These are phyloP conservation scores for Basipetospora chlamydospora DNA, from an alignment of 2,329 filamentous ascomycete species.

Conservation along the genomic window DNA sequence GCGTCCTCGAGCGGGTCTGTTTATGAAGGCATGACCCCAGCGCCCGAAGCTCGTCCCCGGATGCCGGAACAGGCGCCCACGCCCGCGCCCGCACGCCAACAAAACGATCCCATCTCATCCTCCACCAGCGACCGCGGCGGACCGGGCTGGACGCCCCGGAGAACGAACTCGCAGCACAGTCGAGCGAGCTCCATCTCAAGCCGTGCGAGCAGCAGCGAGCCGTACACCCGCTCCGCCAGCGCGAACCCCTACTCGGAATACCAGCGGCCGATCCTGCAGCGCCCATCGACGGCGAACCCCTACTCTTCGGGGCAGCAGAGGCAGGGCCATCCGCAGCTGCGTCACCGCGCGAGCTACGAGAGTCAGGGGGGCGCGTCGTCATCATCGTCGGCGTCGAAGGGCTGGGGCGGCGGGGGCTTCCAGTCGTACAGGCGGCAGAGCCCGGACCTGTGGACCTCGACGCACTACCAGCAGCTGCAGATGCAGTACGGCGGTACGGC, in stretches of 20 bases:
- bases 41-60: constrained; percentile 9
- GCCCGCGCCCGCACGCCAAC: too few relatives aligned
- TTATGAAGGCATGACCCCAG: constrained; percentile 8
- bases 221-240: constrained; percentile 6
- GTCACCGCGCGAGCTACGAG: constrained; percentile 20
- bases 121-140: constrained; percentile 9
- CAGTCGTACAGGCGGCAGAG: constrained; percentile 8
- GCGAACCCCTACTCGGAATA: constrained; percentile 4
- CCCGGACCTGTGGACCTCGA: constrained; percentile 9
- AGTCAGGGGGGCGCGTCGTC: neutral
- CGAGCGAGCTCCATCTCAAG: constrained; percentile 18
- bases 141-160: constrained; percentile 9
- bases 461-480: constrained; percentile 9
- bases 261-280: constrained; percentile 2
- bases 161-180: constrained; percentile 13
- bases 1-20: constrained; percentile 5
- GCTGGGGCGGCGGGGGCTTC: neutral
- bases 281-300: constrained; percentile 5
- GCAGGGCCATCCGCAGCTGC: constrained; percentile 10
- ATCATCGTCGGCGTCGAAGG: too few relatives aligned
- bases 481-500: constrained; percentile 7
- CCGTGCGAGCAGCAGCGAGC: constrained; percentile 10
- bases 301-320: neutral
- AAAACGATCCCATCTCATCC: neutral
- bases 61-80: too few relatives aligned